Evolutionary conservation across 2,329 filamentous ascomycete species (phyloP).

Genomic region (Aspergillus tubingensis): DNA sequence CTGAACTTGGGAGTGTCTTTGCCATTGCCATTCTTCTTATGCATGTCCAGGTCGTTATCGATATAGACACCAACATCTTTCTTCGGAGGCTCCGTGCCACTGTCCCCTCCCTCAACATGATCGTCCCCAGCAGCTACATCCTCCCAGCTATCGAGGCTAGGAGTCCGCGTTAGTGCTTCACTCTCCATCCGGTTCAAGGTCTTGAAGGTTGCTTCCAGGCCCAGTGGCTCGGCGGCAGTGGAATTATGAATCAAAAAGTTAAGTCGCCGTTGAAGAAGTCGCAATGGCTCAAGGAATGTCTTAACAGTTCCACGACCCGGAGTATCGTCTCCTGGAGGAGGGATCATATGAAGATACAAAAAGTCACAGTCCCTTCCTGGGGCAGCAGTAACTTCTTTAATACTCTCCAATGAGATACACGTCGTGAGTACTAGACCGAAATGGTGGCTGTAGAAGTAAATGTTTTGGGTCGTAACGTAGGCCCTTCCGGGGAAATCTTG

Average conservation of each 20-base stretch:
- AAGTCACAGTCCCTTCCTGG: constrained; percentile 92
- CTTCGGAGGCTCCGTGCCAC: constrained; percentile 37
- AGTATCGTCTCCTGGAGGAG: constrained; percentile 61
- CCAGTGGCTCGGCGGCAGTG: constrained; percentile 68
- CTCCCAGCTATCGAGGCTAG: constrained; percentile 88
- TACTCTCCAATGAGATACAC: constrained; percentile 70
- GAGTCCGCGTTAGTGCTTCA: constrained; percentile 60
- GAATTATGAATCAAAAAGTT: constrained; percentile 83
- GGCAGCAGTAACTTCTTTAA: constrained; percentile 86
- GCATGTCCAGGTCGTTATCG: constrained; percentile 61
- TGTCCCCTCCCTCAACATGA: constrained; percentile 47
- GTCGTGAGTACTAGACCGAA: constrained; percentile 87
- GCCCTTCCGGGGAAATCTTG: constrained; percentile 81
- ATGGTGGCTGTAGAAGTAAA: constrained; percentile 97
- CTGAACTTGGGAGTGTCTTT: constrained; percentile 71
- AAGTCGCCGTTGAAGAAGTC: constrained; percentile 77
- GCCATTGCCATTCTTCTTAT: constrained; percentile 37
- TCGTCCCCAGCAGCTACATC: constrained; percentile 70
- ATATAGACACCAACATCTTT: constrained; percentile 63
- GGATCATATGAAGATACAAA: constrained; percentile 78
- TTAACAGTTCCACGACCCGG: constrained; percentile 82
- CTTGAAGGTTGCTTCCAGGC: constrained; percentile 69
- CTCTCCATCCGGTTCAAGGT: constrained; percentile 74
- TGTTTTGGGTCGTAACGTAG: constrained; percentile 81
- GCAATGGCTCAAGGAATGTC: constrained; percentile 85